Evolutionary conservation across 805 yeast species (phyloP), one percentile per base, ranked within the genome.

Genomic region (Dipodascus albidus): DNA sequence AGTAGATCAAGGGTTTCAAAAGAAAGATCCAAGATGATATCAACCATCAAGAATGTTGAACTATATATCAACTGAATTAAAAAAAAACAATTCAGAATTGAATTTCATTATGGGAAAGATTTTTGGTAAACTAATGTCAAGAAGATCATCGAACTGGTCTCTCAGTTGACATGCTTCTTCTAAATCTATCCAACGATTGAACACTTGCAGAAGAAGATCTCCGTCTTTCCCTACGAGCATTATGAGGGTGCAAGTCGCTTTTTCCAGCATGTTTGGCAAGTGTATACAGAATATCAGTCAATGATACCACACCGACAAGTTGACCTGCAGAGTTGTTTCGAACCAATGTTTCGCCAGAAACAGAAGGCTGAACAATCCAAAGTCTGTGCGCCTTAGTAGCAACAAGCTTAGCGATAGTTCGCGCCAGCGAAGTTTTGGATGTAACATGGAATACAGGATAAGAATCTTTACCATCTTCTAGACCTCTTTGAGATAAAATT

Each of bases 361-460:
- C 52, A 4, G 64, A 55, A 19, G 57, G 56, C 55, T 69, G 70
- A 20, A 70, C 71, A 44, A 72, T 67, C 71, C 74, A 62, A 62
- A 71, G 61, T 66, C 99, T 78, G 70, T 91, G 99, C 1, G 96
- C 80, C 67, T 84, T 83, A 1, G 99, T 91, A 3, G 99, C 98
- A 14, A 91, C 98, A 60, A 91, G 74, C 67, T 93, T 91, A 33
- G 98, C 98, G 63, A 93, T 78, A 6, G 95, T 88, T 67, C 96
- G 79, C 33, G 88, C 95, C 51, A 93, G 74, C 0, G 93, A 82
- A 8, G 95, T 81, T 44, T 78, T 76, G 56, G 81, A 79, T 57
- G 87, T 83, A 23, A 91, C 96, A 67, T 91, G 96, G 76, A 91
- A 91, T 44, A 93, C 91, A 17, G 99, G 99, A 75, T 85, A 91